Conservation (phyloP, 2,329 filamentous ascomycete species). For the Lasiodiplodia theobromae region DNA sequence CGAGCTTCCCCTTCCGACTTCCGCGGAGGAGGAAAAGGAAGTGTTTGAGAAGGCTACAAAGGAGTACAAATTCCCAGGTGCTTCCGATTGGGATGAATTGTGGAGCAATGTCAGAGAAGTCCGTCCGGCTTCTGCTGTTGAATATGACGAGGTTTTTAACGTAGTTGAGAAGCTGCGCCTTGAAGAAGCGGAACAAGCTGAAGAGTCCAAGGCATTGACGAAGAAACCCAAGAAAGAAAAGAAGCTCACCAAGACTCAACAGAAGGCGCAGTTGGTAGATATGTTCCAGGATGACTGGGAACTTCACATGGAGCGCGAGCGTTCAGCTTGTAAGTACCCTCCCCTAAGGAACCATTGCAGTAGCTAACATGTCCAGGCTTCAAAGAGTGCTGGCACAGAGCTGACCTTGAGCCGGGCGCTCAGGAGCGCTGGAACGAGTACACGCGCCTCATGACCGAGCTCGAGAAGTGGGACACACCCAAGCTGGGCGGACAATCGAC, state of each 20-base stretch:
- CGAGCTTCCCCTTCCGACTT: neutral
- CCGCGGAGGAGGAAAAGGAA: neutral
- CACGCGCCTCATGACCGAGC: neutral
- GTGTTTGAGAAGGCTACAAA: neutral
- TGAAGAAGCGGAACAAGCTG: no score
- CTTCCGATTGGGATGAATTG: neutral
- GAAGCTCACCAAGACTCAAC: neutral
- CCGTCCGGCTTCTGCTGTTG: neutral
- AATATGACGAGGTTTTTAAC: neutral
- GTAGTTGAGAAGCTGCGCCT: neutral
- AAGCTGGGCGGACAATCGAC: neutral
- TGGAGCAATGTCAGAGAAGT: neutral
- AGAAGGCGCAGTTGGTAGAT: neutral
- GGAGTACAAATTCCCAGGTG: neutral
- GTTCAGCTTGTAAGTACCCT: slow-evolving; percentile 42
- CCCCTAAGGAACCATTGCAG: no score
- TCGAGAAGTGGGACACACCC: slow-evolving; percentile 8
- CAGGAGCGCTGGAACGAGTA: slow-evolving; percentile 48
- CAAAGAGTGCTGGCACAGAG: slow-evolving; percentile 55
- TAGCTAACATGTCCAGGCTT: slow-evolving; percentile 39
- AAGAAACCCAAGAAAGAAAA: slow-evolving; percentile 11
- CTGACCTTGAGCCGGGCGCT: slow-evolving; percentile 52
- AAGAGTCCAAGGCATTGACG: neutral
- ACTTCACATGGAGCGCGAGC: slow-evolving; percentile 44
- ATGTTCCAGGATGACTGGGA: slow-evolving; percentile 37